Base-by-base conservation (phyloP, 2,329 filamentous ascomycete species). In the Erysiphe neolycopersici region DNA sequence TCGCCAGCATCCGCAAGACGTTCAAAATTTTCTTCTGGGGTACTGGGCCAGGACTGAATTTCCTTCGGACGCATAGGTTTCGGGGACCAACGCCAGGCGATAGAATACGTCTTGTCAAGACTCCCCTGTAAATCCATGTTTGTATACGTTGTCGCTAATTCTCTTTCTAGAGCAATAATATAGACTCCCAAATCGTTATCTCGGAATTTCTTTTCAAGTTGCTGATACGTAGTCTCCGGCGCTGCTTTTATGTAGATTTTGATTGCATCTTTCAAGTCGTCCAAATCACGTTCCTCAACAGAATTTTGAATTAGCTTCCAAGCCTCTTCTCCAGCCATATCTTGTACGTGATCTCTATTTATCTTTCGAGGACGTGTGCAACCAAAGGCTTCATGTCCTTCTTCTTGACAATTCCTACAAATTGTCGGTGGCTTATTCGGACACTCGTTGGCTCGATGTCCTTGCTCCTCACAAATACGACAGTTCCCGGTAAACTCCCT, bases 71-170 rank as follows among this genome's bases (percentile, higher is more conserved):
- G 68, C 17, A 61, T 57, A 0, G 76, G 68, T 49, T 69, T 69
- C 30, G 65, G 58, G 1, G 64, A 64, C 50, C 74, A 72, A 41
- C 76, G 70, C 53, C 75, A 73, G 0, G 69, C 69, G 42, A 81
- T 62, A 0, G 67, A 67, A 51, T 68, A 80, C 54, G 73, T 73
- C 57, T 73, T 73, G 45, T 67, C 67, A 17, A 76, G 61, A 47
- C 77, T 70, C 5, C 77, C 77, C 52, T 81, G 75, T 1, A 80
- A 61, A 49, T 81, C 75, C 70, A 81, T 77, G 58, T 78, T 76
- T 47, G 73, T 79, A 50, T 74, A 67, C 5, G 72, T 71, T 1
- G 60, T 54, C 0, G 64, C 54, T 29, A 78, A 57, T 31, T 67
- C 59, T 49, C 69, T 67, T 61, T 79, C 68, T 5, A 69, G 57